Conservation (phyloP, 805 yeast species). For the Kuraishia cidri region DNA sequence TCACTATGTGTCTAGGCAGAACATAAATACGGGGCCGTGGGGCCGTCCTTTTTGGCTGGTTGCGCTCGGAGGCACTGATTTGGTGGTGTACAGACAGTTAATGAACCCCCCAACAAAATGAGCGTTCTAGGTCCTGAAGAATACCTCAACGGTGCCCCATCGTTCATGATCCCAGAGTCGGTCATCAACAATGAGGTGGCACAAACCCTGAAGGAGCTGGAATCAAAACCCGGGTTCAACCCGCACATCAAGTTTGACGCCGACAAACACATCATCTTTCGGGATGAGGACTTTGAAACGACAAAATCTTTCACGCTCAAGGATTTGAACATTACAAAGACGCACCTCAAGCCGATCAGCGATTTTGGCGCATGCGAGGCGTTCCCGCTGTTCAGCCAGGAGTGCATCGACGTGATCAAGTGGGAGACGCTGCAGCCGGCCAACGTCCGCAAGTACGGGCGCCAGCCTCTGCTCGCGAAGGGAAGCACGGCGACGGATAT, state of each 20-base stretch:
- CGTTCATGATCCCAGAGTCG: conserved; percentile 16
- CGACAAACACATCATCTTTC: conserved; percentile 24
- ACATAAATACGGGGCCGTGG: no score
- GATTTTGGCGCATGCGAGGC: conserved; percentile 36
- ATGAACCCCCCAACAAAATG: no score
- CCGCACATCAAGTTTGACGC: conserved; percentile 25
- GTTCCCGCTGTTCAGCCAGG: conserved; percentile 42
- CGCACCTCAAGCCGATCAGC: conserved; percentile 22
- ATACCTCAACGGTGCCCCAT: no score
- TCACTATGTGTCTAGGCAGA: no score
- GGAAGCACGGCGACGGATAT: conserved; percentile 28
- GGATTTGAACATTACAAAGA: conserved; percentile 25
- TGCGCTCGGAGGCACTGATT: no score
- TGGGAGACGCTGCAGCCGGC: conserved; percentile 32
- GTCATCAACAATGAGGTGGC: conserved; percentile 15
- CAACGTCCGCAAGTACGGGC: conserved; percentile 25
- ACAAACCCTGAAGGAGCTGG: conserved; percentile 8
- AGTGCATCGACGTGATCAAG: conserved; percentile 40
- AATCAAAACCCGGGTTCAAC: conserved; percentile 13
- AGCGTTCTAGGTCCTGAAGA: no score
- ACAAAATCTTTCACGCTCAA: conserved; percentile 26
- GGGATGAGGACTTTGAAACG: conserved; percentile 24
- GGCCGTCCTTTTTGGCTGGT: no score
- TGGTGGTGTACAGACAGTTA: no score
- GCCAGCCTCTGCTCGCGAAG: conserved; percentile 24